Evolutionary conservation across 106 monocot genomes (phyloP), one percentile per base, ranked within the genome.

Genomic region (Cymbidium sinense): DNA sequence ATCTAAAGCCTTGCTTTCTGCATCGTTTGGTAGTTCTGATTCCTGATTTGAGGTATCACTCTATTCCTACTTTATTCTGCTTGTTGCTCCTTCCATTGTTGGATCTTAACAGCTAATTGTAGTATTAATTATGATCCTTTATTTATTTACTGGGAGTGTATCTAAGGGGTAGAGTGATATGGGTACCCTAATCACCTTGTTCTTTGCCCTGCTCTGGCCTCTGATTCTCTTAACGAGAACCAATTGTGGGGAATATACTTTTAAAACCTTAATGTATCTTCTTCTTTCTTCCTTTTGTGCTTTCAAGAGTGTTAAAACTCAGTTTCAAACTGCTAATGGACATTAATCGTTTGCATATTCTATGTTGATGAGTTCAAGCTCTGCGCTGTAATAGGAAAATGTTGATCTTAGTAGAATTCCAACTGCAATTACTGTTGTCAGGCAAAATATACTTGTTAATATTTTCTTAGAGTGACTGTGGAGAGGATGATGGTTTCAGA

Each of bases 11-110:
- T 12, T 31, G 31, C 29, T 67, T 29, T 67, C 31, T 7, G 1
- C 15, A 33, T 67, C 13, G 52, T 33, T 10, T 67, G 28, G 30
- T 67, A 31, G 31, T 67, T 67, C 31, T 23, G 13, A 17, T 67
- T 67, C 33, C 67, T 23, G 31, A 67, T 67, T 30, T 67, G 67
- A 29, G 33, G 64, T 67, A 4, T 67, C 67, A 67, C 67, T 67
- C 67, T 67, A 2, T 31, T 33, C 30, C 13, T 67, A 18, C 31
- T 67, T 30, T 67, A 31, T 12, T 12, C 67, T 67, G 67, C 31
- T 64, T 64, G 64, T 64, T 64, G 23, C 7, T 64, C 7, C 28
- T 67, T 67, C 33, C 31, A 31, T 29, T 67, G 4, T 67, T 31
- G 67, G 31, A 17, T 67, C 67, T 67, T 67, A n/a, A 30, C 31